Percentiles rank a stretch among this genome's conserved stretches.
Conservation (phyloP, 352 stramenopile genomes). For the Globisporangium solare region DNA sequence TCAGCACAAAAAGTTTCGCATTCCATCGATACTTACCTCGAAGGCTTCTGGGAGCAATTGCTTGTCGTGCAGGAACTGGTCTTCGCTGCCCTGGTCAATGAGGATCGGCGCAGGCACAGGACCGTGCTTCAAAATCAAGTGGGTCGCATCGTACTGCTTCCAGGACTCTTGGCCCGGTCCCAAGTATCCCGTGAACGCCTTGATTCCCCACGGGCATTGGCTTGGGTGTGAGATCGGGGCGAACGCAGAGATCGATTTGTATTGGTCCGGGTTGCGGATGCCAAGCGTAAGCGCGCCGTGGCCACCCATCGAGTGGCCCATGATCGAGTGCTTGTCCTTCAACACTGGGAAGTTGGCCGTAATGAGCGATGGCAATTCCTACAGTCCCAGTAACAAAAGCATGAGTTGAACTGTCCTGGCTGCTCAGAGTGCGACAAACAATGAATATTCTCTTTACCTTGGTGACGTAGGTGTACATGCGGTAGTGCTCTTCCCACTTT, state of each 20-base stretch:
- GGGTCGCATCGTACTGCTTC: slow-evolving; percentile 92
- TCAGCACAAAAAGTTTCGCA: background rate
- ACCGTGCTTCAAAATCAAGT: slow-evolving; percentile 74
- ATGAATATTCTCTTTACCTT: slow-evolving; percentile 25
- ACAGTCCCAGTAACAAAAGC: background rate
- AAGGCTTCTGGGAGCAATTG: slow-evolving; percentile 91
- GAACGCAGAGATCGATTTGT: slow-evolving; percentile 94
- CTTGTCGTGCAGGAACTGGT: slow-evolving; percentile 86
- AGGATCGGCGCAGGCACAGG: slow-evolving; percentile 72
- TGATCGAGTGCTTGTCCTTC: slow-evolving; percentile 88
- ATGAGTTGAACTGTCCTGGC: background rate
- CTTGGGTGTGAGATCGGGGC: slow-evolving; percentile 95
- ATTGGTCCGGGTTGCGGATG: slow-evolving; percentile 85
- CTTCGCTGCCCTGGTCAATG: slow-evolving; percentile 87
- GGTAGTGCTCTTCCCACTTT: slow-evolving; percentile 92
- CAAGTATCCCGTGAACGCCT: slow-evolving; percentile 97
- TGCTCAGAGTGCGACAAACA: background rate
- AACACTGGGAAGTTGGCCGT: slow-evolving; percentile 80
- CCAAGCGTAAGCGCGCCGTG: slow-evolving; percentile 96
- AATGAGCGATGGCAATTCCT: slow-evolving; percentile 92
- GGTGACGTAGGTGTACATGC: slow-evolving; percentile 98
- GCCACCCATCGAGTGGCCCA: slow-evolving; percentile 97
- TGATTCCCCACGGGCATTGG: slow-evolving; percentile 96
- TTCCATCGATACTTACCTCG: slow-evolving; percentile 26
- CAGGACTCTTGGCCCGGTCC: slow-evolving; percentile 84